Evolutionary conservation across 352 stramenopile genomes (phyloP).

Genomic region (Elongisporangium senticosum): DNA sequence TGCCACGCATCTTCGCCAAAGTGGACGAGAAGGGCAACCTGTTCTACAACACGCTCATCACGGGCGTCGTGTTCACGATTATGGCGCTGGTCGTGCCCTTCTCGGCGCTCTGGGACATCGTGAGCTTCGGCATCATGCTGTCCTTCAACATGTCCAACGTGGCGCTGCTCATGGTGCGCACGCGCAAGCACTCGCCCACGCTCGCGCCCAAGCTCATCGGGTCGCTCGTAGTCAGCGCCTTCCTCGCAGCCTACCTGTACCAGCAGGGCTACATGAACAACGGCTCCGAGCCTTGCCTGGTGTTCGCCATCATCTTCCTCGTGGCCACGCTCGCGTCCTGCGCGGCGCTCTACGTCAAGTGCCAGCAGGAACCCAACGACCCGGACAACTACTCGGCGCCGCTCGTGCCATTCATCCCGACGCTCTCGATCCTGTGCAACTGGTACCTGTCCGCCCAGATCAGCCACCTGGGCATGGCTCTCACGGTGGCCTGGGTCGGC

Average conservation of each 20-base stretch:
- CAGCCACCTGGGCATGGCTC: constrained; percentile 5
- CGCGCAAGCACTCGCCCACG: constrained; percentile 10
- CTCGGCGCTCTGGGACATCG: constrained; percentile 35
- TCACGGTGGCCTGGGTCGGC: constrained; percentile 10
- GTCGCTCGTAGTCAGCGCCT: constrained; percentile 4
- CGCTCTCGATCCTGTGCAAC: constrained; percentile 15
- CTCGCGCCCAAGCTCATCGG: constrained; percentile 13
- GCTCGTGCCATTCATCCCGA: constrained; percentile 17
- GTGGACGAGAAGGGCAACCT: constrained; percentile 35
- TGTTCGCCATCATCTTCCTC: constrained; percentile 13
- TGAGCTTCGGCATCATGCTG: constrained; percentile 44
- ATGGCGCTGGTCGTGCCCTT: constrained; percentile 34
- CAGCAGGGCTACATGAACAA: constrained; percentile 16
- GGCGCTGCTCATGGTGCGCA: constrained; percentile 25
- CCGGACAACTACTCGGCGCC: constrained; percentile 10
- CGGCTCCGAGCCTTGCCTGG: constrained; percentile 1
- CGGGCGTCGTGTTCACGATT: constrained; percentile 16
- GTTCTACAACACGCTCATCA: constrained; percentile 26
- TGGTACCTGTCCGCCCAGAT: constrained; percentile 21
- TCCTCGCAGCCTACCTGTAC: constrained; percentile 10
- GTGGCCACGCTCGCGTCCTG: constrained; percentile 6
- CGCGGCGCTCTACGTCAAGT: constrained; percentile 11
- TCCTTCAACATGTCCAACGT: constrained; percentile 51
- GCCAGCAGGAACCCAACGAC: constrained; percentile 8
- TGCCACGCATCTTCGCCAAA: constrained; percentile 65